Evolutionary conservation across 2,329 filamentous ascomycete species (phyloP).

Genomic region (Ophiosphaerella narmari): DNA sequence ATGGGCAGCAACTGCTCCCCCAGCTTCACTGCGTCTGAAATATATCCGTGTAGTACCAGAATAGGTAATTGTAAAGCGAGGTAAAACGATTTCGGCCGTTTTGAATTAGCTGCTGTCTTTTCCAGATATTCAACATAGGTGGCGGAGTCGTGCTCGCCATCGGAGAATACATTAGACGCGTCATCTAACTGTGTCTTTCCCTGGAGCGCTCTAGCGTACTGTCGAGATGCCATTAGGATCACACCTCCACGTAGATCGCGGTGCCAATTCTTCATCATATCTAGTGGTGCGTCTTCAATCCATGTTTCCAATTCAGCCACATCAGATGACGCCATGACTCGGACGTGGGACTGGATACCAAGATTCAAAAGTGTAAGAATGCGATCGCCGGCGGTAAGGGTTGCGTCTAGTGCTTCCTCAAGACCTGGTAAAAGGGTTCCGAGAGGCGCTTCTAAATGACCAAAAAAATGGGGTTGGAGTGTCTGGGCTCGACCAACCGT

Average conservation of each 20-base stretch:
- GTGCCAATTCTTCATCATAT: conserved; percentile 74
- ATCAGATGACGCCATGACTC: conserved; percentile 72
- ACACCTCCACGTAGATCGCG: conserved; percentile 73
- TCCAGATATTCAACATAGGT: conserved; percentile 60
- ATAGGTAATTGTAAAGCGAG: conserved; percentile 57
- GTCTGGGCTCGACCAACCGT: conserved; percentile 71
- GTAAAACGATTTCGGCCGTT: conserved; percentile 70
- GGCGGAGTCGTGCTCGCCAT: conserved; percentile 66
- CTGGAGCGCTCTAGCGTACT: conserved; percentile 71
- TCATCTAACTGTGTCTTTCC: conserved; percentile 67
- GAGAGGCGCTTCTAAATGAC: conserved; percentile 70
- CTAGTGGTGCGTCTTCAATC: conserved; percentile 73
- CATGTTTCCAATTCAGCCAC: conserved; percentile 71
- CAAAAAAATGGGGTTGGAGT: conserved; percentile 70
- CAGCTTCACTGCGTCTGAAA: conserved; percentile 49
- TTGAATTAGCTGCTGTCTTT: conserved; percentile 59
- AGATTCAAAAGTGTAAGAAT: conserved; percentile 73
- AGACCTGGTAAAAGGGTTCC: conserved; percentile 62
- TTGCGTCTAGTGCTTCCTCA: conserved; percentile 68
- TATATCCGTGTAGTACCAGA: conserved; percentile 51
- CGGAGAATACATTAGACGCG: conserved; percentile 65
- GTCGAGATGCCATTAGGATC: conserved; percentile 67
- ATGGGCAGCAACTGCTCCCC: conserved; percentile 49
- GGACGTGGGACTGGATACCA: conserved; percentile 68
- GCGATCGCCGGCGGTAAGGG: conserved; percentile 70